phyloP scores from a whole-genome alignment of 495 filamentous ascomycete species.

The Hypoxylon lienhwacheense region DNA sequence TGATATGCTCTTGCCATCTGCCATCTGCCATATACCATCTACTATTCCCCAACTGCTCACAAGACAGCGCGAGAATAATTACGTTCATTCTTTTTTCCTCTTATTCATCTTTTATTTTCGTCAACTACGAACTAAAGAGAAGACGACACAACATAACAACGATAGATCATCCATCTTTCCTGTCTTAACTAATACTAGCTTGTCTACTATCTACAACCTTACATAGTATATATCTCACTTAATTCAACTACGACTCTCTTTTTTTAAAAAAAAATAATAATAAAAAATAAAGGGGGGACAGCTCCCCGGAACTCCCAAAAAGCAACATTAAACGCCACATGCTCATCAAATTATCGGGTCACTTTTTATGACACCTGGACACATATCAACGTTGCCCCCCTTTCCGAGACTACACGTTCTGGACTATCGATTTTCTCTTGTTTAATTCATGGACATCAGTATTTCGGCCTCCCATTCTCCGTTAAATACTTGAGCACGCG shows the following conservation, averaged over 20 bases:
- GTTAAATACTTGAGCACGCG: conserved; percentile 14
- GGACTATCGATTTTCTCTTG: conserved; percentile 30
- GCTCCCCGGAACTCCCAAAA: conserved; percentile 4
- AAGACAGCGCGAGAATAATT: neutral
- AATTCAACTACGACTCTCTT: no score
- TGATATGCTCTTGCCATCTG: no score
- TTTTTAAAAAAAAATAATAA: no score
- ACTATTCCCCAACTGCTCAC: conserved; percentile 15
- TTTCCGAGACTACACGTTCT: conserved; percentile 26
- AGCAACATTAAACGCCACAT: conserved; percentile 27
- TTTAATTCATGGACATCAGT: conserved; percentile 22
- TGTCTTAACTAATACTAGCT: no score
- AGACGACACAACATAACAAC: no score
- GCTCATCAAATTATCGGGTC: conserved; percentile 16
- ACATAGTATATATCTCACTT: no score
- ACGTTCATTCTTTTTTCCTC: no score
- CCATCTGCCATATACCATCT: no score
- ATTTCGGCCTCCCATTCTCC: conserved; percentile 23
- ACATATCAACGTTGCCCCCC: conserved; percentile 15
- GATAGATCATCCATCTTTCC: no score
- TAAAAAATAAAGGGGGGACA: conserved; percentile 1
- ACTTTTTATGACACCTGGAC: conserved; percentile 19
- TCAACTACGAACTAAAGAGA: no score
- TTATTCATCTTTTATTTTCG: no score
- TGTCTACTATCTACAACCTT: no score